These are phyloP conservation scores for Colletotrichum lupini DNA, from an alignment of 2,329 filamentous ascomycete genomes.

Conservation along the genomic window DNA sequence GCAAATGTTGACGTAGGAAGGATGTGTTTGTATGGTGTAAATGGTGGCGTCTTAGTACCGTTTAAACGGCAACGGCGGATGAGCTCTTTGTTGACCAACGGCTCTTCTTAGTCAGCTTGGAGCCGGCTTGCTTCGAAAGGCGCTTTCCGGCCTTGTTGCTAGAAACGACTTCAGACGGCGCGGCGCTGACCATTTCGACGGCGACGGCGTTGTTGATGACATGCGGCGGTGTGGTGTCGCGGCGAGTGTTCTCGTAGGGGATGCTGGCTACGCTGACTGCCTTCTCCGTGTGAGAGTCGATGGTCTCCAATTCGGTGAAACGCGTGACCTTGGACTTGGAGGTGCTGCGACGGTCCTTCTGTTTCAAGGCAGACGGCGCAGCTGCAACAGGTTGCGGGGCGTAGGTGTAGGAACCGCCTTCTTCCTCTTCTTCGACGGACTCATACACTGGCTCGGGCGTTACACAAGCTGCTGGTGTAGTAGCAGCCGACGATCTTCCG, in stretches of 20 bases:
- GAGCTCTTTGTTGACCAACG: constrained; percentile 43
- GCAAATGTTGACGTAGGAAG: not conserved
- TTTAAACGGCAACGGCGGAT: constrained; percentile 42
- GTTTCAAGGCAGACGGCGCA: constrained; percentile 24
- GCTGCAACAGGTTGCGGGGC: not conserved
- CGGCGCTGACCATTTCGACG: constrained; percentile 17
- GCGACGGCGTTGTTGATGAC: constrained; percentile 37
- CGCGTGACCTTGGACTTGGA: constrained; percentile 40
- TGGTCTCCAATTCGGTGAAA: constrained; percentile 46
- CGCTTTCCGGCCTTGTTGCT: constrained; percentile 39
- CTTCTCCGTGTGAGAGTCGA: constrained; percentile 42
- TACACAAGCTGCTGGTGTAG: constrained; percentile 33
- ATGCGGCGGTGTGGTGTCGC: constrained; percentile 35
- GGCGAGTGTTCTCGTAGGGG: constrained; percentile 12
- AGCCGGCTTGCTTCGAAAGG: constrained; percentile 44
- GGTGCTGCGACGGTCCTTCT: constrained; percentile 37
- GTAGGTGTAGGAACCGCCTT: constrained; percentile 8
- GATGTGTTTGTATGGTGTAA: no score
- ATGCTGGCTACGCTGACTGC: constrained; percentile 10
- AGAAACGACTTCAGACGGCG: constrained; percentile 9
- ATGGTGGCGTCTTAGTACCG: not conserved
- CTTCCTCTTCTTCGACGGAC: constrained; percentile 26
- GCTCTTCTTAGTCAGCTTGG: constrained; percentile 45
- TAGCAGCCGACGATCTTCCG: constrained; percentile 26
- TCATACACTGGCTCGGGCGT: constrained; percentile 32